Base-by-base conservation (phyloP, 371 early-diverging fungal species). In the Cladochytrium tenue region DNA sequence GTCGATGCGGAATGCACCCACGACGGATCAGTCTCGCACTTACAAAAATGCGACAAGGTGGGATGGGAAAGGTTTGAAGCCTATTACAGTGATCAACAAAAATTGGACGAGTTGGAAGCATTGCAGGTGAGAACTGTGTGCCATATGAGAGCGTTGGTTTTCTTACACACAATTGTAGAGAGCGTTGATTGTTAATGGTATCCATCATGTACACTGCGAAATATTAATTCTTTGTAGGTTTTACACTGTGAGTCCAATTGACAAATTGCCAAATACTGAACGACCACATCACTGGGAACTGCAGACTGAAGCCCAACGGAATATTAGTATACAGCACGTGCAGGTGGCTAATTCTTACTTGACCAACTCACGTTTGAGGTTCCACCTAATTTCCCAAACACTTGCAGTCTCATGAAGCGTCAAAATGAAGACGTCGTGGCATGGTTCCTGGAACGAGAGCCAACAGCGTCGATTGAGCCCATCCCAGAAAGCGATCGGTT, bases 1-100 rank as follows among this genome's bases (percentile, higher is more conserved):
- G 95, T 96, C 1, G 97, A 97, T 74, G 97, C 96, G 7, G 96
- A 97, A 73, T 97, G 96, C 79, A 95, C 96, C 3, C 97, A 96
- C 72, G 97, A 97, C 74, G 97, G 95, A 17, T 95, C 95, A 0
- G 88, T 96, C 50, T 81, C 80, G 0, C 96, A 96, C 80, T 80
- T 97, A 4, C 60, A 66, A 26, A 76, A 76, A 56, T 75, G 74
- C 60, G 66, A 67, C 32, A 31, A 79, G 76, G 88, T 88, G 67
- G 87, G 88, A 58, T 83, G 83, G 64, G 90, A 89, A 82, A 88
- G 87, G 0, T 91, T 90, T 88, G 88, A 90, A 55, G 75, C 78
- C 30, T 84, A 89, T 63, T 90, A 92, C 62, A 81, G 90, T 76
- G 80, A 87, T 62, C 76, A 80, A 3, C 76, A 77, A 36, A 84